These are phyloP conservation scores for Alternaria panax DNA, from an alignment of 2,329 filamentous ascomycete genomes.

Conservation along the genomic window DNA sequence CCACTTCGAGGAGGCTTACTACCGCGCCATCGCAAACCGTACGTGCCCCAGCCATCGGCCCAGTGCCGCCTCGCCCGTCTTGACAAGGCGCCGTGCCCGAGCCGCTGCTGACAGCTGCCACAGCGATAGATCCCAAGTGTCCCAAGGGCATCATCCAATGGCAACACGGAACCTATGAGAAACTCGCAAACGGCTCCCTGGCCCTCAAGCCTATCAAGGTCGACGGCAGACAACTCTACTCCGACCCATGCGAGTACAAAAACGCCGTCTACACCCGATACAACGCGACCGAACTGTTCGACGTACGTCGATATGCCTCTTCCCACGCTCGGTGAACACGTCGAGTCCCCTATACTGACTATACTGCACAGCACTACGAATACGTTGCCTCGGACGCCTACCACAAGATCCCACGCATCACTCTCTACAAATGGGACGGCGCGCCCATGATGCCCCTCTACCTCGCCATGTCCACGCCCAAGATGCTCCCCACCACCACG, in stretches of 20 bases:
- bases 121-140: constrained; percentile 67
- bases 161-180: constrained; percentile 71
- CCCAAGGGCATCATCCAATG: constrained; percentile 73
- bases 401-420: constrained; percentile 67
- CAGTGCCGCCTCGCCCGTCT: too few relatives aligned
- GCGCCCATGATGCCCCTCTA: constrained; percentile 73
- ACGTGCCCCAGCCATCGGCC: constrained; percentile 43
- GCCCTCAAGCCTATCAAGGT: constrained; percentile 66
- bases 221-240: constrained; percentile 72
- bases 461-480: constrained; percentile 66
- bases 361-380: constrained; percentile 51
- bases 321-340: background rate
- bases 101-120: constrained; percentile 29
- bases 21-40: constrained; percentile 74
- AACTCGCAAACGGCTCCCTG: constrained; percentile 66
- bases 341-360: background rate
- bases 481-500: constrained; percentile 74
- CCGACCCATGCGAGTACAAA: constrained; percentile 67
- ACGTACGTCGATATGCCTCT: constrained; percentile 53
- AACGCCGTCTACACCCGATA: constrained; percentile 69
- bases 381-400: constrained; percentile 63
- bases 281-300: constrained; percentile 69
- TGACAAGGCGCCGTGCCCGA: background rate
- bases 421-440: constrained; percentile 70
- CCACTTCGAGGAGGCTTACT: constrained; percentile 73